Evolutionary conservation across 1,284 basidiomycete genomes (phyloP).

Genomic region (Ganoderma meredithae): DNA sequence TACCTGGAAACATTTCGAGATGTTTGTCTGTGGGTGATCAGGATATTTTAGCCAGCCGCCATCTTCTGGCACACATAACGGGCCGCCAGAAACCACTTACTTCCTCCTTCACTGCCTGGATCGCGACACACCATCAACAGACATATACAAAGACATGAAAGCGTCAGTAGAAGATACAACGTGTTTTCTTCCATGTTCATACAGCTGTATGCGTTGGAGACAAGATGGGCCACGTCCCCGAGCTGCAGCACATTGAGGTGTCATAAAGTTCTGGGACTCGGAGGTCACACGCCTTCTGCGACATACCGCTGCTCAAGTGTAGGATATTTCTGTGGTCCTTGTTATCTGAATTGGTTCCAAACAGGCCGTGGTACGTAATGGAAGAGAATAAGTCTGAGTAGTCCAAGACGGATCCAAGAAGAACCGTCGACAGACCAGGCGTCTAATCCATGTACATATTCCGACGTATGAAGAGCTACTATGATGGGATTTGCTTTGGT

Average conservation of each 20-base stretch:
- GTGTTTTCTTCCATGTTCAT: too few relatives aligned
- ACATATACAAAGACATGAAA: not conserved
- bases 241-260: not conserved
- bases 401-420: too few relatives aligned
- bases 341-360: not conserved
- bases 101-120: not conserved
- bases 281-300: not conserved
- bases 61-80: too few relatives aligned
- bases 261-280: not conserved
- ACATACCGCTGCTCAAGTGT: not conserved
- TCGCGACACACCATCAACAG: not conserved
- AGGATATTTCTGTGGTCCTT: not conserved
- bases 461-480: too few relatives aligned
- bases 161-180: not conserved
- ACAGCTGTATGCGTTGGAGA: not conserved
- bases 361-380: not conserved
- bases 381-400: not conserved
- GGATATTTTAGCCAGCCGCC: not conserved
- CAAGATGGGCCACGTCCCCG: not conserved
- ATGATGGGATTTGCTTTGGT: not conserved
- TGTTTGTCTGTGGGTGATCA: not conserved
- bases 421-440: conserved; percentile 16
- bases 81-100: not conserved
- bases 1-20: not conserved
- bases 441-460: conserved; percentile 31